These are phyloP conservation scores for Macaranga tanarius DNA, from an alignment of 441 rosid genomes.

Conservation along the genomic window DNA sequence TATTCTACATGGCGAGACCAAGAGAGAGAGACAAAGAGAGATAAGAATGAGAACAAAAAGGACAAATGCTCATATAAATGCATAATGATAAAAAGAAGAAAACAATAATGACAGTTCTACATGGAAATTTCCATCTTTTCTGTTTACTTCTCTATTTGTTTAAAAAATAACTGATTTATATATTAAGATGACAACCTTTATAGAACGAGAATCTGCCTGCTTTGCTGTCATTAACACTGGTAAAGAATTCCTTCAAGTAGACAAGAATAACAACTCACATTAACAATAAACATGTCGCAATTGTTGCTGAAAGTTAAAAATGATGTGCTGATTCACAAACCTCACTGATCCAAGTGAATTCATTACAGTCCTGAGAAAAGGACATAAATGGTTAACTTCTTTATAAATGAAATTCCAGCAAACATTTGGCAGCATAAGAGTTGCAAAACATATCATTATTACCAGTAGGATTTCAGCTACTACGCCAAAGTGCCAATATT, in stretches of 20 bases:
- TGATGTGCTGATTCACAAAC: conserved; percentile 30
- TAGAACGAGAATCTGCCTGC: conserved; percentile 34
- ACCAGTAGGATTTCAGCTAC: conserved; percentile 1
- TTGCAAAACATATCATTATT: background rate
- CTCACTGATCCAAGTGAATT: conserved; percentile 36
- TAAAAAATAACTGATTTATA: background rate
- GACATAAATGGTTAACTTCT: conserved; percentile 13
- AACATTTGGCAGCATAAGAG: conserved; percentile 6
- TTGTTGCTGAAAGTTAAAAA: conserved; percentile 11
- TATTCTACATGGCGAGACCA: conserved; percentile 36
- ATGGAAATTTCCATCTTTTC: background rate
- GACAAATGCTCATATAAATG: background rate
- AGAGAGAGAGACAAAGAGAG: conserved; percentile 4
- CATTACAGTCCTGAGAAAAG: conserved; percentile 36
- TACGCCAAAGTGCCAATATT: conserved; percentile 6
- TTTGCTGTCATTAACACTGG: conserved; percentile 46
- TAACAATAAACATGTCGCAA: conserved; percentile 23
- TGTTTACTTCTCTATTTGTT: background rate
- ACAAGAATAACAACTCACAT: conserved; percentile 23
- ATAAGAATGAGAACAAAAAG: background rate
- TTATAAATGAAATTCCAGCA: conserved; percentile 5
- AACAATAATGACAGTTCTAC: background rate
- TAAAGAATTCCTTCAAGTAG: conserved; percentile 63
- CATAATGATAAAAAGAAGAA: conserved; percentile 8
- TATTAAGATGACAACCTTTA: conserved; percentile 29